Base-by-base conservation (phyloP, 1,139 yeast species). In the Nakaseomyces nivariensis region DNA sequence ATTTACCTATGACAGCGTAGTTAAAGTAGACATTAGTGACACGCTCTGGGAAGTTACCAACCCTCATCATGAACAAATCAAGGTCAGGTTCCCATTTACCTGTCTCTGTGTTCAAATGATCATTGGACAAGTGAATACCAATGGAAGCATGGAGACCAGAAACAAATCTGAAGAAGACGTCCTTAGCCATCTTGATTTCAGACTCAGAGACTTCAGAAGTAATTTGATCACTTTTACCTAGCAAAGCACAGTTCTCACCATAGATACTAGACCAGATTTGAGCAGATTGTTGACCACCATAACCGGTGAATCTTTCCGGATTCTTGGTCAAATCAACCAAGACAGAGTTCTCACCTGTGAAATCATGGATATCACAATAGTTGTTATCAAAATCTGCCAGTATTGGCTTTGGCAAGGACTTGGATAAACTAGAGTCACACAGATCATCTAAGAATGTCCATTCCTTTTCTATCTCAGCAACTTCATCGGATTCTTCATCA, bases 81-180 rank as follows among this genome's bases (percentile, higher is more conserved):
- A 87, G 72, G 64, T 89, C 83, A 17, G 97, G 96, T 44, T 79
- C 85, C 79, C 95, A 90, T 49, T 79, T 78, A 37, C 88, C 92
- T 1, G 87, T 78, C 37, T 76, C 77, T 42, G 85, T 76, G 64
- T 87, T 77, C 62, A 87, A 75, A 67, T 79, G 88, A 61, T 92
- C 97, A 62, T 85, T 86, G 29, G 96, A 81, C 53, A 94, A 73
- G 68, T 94, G 99, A 1, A 95, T 89, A 8, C 95, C 94, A 55
- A 94, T 89, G 4, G 96, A 87, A 1, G 97, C 89, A 66, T 94
- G 99, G 85, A 94, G 78, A 1, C 99, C 99, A 45, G 95, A 83
- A 22, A 94, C 75, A 50, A 94, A 70, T 56, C 95, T 77, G 69
- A 85, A 90, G 63, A 94, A 94, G 43, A 89, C 79, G 58, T 89